Base-by-base conservation (phyloP, 768 basidiomycete species). In the Trametes coccinea region DNA sequence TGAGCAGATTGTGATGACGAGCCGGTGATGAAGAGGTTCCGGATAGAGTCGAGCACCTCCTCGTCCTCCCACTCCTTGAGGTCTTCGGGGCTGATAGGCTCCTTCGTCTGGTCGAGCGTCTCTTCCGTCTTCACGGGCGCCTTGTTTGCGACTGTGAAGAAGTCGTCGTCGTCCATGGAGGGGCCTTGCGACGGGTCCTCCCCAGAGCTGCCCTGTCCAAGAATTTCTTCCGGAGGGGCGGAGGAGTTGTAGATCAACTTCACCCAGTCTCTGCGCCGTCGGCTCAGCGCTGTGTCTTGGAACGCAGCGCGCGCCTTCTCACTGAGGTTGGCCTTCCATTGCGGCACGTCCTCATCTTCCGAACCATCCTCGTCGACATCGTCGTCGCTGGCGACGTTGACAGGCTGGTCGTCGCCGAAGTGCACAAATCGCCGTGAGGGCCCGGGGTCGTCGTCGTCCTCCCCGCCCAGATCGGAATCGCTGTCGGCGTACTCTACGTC, bases 11-110 rank as follows among this genome's bases (percentile, higher is more conserved):
- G 80, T 55, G 70, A 67, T 74, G 61, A 75, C 70, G 49, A 72
- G 73, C 92, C 94, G 0, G 95, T 96, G 72, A 99, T 96, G 76
- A 99, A 99, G 53, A 96, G 78, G 56, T 85, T 79, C 5, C 92
- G 85, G 69, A 99, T 87, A 2, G 92, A 89, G 53, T 97, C 92
- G 27, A 98, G 80, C 72, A 92, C 81, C 27, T 84, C 87, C 63
- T 95, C 91, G 62, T 92, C 86, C 60, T 90, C 87, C 95, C 95
- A 98, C 67, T 84, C 84, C 62, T 79, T 82, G 60, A 92, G 73
- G 47, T 77, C 77, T 29, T 85, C 82, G 1, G 67, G 66, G 45
- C 80, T 72, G n/a, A 86, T 53, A 0, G 67, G 68, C 53, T 83
- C 86, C 72, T 95, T 95, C 7, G 87, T 81, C 71, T 80, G 83